Evolutionary conservation across 2,329 filamentous ascomycete genomes (phyloP).

Genomic region (Cladosporium sp.): DNA sequence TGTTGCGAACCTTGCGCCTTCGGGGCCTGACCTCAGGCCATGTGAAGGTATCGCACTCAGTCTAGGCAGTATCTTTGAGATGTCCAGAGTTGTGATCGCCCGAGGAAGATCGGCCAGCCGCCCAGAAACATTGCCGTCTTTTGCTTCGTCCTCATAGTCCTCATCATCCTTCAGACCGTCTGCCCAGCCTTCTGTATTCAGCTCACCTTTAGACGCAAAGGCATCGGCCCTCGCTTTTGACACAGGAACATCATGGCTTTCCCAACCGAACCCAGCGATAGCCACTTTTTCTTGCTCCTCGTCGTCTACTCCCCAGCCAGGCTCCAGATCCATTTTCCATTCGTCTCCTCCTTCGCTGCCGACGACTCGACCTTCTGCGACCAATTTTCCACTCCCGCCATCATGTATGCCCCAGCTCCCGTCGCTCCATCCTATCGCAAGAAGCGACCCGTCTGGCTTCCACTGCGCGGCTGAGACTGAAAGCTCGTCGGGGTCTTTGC

Average conservation of each 20-base stretch:
- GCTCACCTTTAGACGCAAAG: conserved; percentile 2
- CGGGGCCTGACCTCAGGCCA: conserved; percentile 38
- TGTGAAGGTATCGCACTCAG: conserved; percentile 44
- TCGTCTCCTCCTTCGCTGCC: conserved; percentile 5
- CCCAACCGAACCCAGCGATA: conserved; percentile 18
- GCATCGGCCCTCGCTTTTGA: neutral
- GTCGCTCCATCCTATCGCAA: conserved; percentile 81
- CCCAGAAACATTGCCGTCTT: conserved; percentile 34
- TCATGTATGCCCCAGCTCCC: conserved; percentile 46
- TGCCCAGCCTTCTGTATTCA: conserved; percentile 23
- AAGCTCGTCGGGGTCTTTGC: conserved; percentile 29
- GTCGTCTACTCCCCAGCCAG: conserved; percentile 11
- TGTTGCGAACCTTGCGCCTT: conserved; percentile 22
- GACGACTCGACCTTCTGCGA: conserved; percentile 7
- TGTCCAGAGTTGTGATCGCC: conserved; percentile 67
- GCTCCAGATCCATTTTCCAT: conserved; percentile 20
- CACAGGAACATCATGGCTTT: conserved; percentile 11
- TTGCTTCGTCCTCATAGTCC: conserved; percentile 4
- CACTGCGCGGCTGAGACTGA: conserved; percentile 36
- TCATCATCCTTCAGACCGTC: conserved; percentile 14
- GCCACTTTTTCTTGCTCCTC: conserved; percentile 4
- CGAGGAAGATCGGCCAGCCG: conserved; percentile 49
- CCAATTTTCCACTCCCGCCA: conserved; percentile 27
- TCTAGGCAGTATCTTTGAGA: conserved; percentile 69
- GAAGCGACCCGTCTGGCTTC: conserved; percentile 42